A percentile compares a stretch with the other conserved stretches of the same genome.
phyloP scores from a whole-genome alignment of 1,284 basidiomycete species.

The Chalciporus sp. region DNA sequence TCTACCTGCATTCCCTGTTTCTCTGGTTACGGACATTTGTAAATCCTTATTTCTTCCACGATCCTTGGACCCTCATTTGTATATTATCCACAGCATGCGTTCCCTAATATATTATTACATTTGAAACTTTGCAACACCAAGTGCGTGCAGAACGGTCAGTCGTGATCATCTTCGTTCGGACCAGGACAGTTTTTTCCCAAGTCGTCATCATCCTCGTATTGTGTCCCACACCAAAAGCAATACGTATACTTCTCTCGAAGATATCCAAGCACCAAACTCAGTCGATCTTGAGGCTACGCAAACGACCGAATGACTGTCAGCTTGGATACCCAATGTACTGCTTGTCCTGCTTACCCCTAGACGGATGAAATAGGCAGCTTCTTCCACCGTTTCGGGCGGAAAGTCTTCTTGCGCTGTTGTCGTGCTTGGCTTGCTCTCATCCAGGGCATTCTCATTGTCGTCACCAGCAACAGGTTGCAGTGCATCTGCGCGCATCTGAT shows the following conservation, averaged over 20 bases:
- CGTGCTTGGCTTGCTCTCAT: constrained; percentile 17
- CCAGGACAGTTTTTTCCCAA: constrained; percentile 75
- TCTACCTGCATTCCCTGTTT: constrained; percentile 17
- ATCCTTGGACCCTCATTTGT: constrained; percentile 35
- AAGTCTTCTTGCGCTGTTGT: constrained; percentile 39
- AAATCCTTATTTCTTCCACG: constrained; percentile 21
- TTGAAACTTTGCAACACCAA: not conserved
- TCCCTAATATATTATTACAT: constrained; percentile 15
- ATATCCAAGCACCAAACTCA: constrained; percentile 70
- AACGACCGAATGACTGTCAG: constrained; percentile 16
- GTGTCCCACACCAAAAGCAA: constrained; percentile 87
- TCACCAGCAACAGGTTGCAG: constrained; percentile 49
- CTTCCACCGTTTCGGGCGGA: constrained; percentile 59
- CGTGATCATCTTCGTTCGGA: constrained; percentile 74
- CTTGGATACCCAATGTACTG: not conserved
- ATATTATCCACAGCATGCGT: constrained; percentile 32
- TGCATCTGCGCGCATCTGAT: constrained; percentile 71
- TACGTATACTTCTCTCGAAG: constrained; percentile 71
- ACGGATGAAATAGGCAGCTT: constrained; percentile 66
- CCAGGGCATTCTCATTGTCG: constrained; percentile 33
- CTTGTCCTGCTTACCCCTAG: constrained; percentile 53
- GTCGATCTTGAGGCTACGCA: constrained; percentile 65
- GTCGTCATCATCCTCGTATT: constrained; percentile 65
- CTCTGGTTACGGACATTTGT: constrained; percentile 14
- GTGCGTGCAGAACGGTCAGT: constrained; percentile 43